These are phyloP conservation scores for Pichia sp. DNA, from an alignment of 1,139 yeast species.

Conservation along the genomic window DNA sequence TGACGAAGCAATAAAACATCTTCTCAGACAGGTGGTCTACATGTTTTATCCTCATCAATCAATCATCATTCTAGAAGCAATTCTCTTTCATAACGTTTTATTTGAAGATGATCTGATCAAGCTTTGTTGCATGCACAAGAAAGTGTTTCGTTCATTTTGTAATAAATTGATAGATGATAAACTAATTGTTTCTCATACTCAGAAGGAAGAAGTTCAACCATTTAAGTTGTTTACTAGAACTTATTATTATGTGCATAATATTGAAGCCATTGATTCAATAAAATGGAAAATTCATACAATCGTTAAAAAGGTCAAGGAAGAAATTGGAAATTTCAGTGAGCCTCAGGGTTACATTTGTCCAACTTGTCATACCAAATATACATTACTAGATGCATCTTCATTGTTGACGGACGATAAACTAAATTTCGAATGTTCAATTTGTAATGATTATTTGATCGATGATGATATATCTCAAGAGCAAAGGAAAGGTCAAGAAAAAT, in stretches of 20 bases:
- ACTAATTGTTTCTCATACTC: conserved; percentile 57
- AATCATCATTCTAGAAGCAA: conserved; percentile 79
- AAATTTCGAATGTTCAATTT: conserved; percentile 77
- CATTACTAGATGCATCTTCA: conserved; percentile 84
- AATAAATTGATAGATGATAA: conserved; percentile 81
- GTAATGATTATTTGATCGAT: conserved; percentile 71
- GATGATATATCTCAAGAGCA: conserved; percentile 87
- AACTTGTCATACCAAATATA: conserved; percentile 69
- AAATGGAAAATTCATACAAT: conserved; percentile 94
- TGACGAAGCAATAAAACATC: conserved; percentile 23
- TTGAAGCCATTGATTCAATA: conserved; percentile 91
- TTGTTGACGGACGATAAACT: conserved; percentile 72
- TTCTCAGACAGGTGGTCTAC: conserved; percentile 58
- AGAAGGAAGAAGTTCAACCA: conserved; percentile 75
- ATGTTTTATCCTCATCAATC: conserved; percentile 86
- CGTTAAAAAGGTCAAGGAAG: conserved; percentile 72
- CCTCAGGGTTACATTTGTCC: conserved; percentile 95
- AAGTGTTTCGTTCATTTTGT: conserved; percentile 79
- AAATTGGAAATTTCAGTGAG: conserved; percentile 73
- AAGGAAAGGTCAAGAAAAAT: conserved; percentile 69
- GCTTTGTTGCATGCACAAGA: conserved; percentile 74
- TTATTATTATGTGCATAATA: conserved; percentile 79
- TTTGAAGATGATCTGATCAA: conserved; percentile 90
- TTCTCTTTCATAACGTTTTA: conserved; percentile 82
- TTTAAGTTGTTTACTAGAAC: conserved; percentile 67